Evolutionary conservation across 2,329 filamentous ascomycete species (phyloP).

Genomic region (Cryphonectria parasitica): DNA sequence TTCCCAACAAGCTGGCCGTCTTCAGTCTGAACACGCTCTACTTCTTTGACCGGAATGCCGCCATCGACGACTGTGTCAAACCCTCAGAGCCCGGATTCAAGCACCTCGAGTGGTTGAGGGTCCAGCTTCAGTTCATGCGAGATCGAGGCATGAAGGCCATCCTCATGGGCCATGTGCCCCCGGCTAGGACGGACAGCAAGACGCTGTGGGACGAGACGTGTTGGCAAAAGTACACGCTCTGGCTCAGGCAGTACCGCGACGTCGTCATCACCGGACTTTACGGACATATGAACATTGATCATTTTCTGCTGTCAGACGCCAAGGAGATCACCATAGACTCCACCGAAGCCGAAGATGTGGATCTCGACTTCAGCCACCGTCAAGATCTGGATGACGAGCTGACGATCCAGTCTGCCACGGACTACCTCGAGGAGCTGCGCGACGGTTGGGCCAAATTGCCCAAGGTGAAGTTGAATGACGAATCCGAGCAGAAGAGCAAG

Average conservation of each 20-base stretch:
- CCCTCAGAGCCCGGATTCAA: conserved; percentile 86
- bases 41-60: conserved; percentile 91
- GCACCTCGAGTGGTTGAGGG: conserved; percentile 93
- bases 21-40: conserved; percentile 97
- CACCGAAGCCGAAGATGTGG: conserved; percentile 40
- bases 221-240: conserved; percentile 96
- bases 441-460: conserved; percentile 79
- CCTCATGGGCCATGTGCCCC: conserved; percentile 90
- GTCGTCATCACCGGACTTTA: conserved; percentile 79
- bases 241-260: conserved; percentile 88
- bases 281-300: conserved; percentile 98
- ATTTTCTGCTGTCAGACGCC: conserved; percentile 91
- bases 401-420: conserved; percentile 66
- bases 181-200: conserved; percentile 83
- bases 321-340: conserved; percentile 67
- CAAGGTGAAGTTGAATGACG: conserved; percentile 43
- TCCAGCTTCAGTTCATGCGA: conserved; percentile 84
- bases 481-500: conserved; percentile 39
- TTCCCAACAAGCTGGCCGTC: conserved; percentile 82
- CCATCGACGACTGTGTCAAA: conserved; percentile 84
- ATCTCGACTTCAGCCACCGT: conserved; percentile 32
- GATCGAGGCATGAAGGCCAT: conserved; percentile 91
- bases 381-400: conserved; percentile 57
- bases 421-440: conserved; percentile 80
- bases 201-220: conserved; percentile 93